phyloP scores from a whole-genome alignment of 352 stramenopile genomes.

The Hyaloperonospora brassicae region DNA sequence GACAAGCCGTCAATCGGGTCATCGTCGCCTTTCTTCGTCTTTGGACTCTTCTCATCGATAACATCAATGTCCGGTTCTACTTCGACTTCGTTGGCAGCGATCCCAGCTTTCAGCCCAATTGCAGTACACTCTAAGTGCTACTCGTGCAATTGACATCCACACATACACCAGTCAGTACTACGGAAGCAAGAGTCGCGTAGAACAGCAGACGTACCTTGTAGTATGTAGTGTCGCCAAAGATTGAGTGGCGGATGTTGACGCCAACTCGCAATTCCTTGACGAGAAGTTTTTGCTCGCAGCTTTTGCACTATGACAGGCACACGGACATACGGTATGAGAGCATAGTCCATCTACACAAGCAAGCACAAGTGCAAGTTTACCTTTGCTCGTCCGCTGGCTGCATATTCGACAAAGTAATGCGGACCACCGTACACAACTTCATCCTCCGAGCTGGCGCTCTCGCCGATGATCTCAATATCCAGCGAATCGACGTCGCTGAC shows the following conservation, averaged over 20 bases:
- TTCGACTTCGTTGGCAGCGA: constrained; percentile 10
- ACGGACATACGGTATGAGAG: constrained; percentile 5
- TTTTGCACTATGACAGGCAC: constrained; percentile 51
- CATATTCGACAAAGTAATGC: constrained; percentile 65
- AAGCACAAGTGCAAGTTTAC: constrained; percentile 16
- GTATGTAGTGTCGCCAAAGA: constrained; percentile 74
- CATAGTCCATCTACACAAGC: not conserved
- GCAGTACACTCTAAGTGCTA: constrained; percentile 34
- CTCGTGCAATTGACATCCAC: not conserved
- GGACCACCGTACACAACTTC: constrained; percentile 44
- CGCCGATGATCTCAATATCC: constrained; percentile 27
- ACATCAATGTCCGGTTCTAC: constrained; percentile 14
- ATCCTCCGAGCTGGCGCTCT: constrained; percentile 20
- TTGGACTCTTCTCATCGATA: constrained; percentile 4
- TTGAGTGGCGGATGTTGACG: constrained; percentile 60
- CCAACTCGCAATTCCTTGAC: constrained; percentile 42
- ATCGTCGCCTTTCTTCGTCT: constrained; percentile 11
- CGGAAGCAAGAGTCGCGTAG: not conserved
- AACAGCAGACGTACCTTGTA: constrained; percentile 50
- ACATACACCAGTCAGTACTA: constrained; percentile 3
- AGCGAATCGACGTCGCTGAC: constrained; percentile 31
- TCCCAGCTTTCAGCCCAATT: constrained; percentile 16
- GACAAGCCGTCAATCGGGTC: constrained; percentile 47
- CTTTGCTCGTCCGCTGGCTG: constrained; percentile 45
- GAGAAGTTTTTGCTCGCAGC: constrained; percentile 56